Percentiles rank a stretch among this genome's conserved stretches.
These are phyloP conservation scores for Tulasnella sp. DNA, from an alignment of 768 basidiomycete species.

Conservation along the genomic window DNA sequence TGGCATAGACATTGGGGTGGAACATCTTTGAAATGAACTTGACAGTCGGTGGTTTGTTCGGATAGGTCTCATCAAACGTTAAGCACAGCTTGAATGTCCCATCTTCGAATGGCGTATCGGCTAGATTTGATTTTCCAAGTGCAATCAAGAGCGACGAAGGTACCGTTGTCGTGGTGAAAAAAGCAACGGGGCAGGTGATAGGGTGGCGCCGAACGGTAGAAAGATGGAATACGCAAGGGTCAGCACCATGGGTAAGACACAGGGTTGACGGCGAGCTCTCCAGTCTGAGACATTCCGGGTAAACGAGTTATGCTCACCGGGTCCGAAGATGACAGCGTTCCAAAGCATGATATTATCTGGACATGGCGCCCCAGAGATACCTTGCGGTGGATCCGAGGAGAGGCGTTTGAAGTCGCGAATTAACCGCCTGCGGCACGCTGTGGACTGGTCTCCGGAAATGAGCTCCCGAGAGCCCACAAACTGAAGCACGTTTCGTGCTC, in stretches of 20 bases:
- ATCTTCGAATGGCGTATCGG: slow-evolving; percentile 97
- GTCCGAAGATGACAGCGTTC: slow-evolving; percentile 99
- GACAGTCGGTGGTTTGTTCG: slow-evolving; percentile 95
- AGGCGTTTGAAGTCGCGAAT: slow-evolving; percentile 97
- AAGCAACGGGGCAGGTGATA: neutral
- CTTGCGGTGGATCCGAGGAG: slow-evolving; percentile 87
- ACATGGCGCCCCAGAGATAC: slow-evolving; percentile 93
- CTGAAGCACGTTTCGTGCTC: neutral
- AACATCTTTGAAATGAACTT: slow-evolving; percentile 98
- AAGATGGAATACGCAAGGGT: neutral
- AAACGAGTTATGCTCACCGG: slow-evolving; percentile 39
- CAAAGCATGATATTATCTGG: slow-evolving; percentile 99
- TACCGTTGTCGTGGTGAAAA: neutral
- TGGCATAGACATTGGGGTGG: slow-evolving; percentile 97
- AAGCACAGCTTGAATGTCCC: slow-evolving; percentile 96
- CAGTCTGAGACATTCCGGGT: neutral
- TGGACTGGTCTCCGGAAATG: slow-evolving; percentile 45
- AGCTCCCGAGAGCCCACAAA: neutral
- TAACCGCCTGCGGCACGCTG: slow-evolving; percentile 86
- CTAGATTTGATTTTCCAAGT: slow-evolving; percentile 30
- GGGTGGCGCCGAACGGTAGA: neutral
- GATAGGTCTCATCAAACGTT: slow-evolving; percentile 95
- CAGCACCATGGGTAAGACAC: neutral
- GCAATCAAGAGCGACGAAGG: neutral
- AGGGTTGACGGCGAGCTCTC: neutral